Evolutionary conservation across 768 basidiomycete species (phyloP).

Genomic region (Cubamyces sp.): DNA sequence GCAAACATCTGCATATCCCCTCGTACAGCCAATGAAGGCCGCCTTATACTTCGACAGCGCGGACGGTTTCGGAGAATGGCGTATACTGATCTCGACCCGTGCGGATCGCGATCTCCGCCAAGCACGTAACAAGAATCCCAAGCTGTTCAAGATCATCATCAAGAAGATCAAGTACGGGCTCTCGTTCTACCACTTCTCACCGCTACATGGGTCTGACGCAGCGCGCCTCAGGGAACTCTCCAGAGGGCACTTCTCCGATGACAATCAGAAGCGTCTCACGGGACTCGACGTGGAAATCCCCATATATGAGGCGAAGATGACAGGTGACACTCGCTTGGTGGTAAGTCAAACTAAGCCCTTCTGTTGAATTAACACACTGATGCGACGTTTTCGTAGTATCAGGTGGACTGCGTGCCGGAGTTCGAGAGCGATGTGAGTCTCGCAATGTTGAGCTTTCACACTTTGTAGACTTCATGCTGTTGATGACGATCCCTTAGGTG

Average conservation of each 20-base stretch:
- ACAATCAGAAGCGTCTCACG: slow-evolving; percentile 65
- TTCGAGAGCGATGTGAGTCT: slow-evolving; percentile 25
- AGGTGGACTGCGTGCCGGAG: slow-evolving; percentile 33
- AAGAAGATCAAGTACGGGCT: slow-evolving; percentile 70
- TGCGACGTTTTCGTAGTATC: slow-evolving; percentile 26
- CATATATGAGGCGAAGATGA: slow-evolving; percentile 69
- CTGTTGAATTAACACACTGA: neutral
- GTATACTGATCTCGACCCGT: slow-evolving; percentile 53
- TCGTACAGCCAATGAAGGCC: slow-evolving; percentile 61
- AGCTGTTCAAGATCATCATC: slow-evolving; percentile 55
- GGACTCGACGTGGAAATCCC: slow-evolving; percentile 50
- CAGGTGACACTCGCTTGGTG: slow-evolving; percentile 34
- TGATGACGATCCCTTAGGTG: slow-evolving; percentile 32
- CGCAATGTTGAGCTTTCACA: neutral
- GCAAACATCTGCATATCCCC: slow-evolving; percentile 42
- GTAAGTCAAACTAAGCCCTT: slow-evolving; percentile 6
- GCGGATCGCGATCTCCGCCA: slow-evolving; percentile 56
- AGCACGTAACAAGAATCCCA: slow-evolving; percentile 46
- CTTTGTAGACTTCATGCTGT: neutral
- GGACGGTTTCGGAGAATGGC: slow-evolving; percentile 67
- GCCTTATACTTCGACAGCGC: slow-evolving; percentile 62
- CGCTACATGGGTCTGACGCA: neutral
- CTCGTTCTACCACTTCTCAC: too few relatives aligned
- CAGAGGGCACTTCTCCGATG: slow-evolving; percentile 64
- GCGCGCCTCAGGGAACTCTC: slow-evolving; percentile 58